Percentiles rank a stretch among this genome's conserved stretches.
phyloP scores from a whole-genome alignment of 495 filamentous ascomycete species.

The Neurospora tetraspora region DNA sequence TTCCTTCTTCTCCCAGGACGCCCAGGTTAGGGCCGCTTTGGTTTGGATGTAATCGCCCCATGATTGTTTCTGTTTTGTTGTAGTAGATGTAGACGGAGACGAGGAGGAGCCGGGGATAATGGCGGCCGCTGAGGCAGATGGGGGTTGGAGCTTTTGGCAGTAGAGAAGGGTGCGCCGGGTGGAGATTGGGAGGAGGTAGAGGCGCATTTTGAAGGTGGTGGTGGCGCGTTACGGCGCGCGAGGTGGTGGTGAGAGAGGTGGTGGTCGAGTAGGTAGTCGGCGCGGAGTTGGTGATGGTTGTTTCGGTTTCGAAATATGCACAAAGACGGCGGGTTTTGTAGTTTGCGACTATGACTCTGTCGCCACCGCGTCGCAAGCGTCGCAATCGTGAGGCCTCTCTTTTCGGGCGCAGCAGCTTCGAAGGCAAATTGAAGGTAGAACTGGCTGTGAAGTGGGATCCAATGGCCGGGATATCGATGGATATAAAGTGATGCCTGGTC shows the following conservation, averaged over 20 bases:
- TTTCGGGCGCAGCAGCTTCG: neutral
- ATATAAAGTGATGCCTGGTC: neutral
- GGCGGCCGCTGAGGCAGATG: slow-evolving; percentile 13
- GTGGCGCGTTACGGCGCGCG: neutral
- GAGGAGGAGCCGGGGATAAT: slow-evolving; percentile 60
- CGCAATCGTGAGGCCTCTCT: neutral
- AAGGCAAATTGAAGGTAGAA: neutral
- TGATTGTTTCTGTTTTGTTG: slow-evolving; percentile 38
- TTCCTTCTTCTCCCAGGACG: slow-evolving; percentile 74
- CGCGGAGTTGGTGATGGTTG: neutral
- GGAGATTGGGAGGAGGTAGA: slow-evolving; percentile 92
- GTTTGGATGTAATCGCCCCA: slow-evolving; percentile 52
- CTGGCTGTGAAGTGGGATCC: neutral
- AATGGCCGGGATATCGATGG: neutral
- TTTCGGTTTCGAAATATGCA: neutral
- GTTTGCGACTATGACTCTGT: neutral
- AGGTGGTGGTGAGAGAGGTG: neutral
- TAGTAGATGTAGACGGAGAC: slow-evolving; percentile 75
- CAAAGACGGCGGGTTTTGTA: neutral
- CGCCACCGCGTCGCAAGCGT: neutral
- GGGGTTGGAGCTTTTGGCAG: slow-evolving; percentile 58
- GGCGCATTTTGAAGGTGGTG: slow-evolving; percentile 54
- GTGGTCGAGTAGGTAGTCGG: neutral
- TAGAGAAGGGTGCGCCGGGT: slow-evolving; percentile 87
- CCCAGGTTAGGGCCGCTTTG: slow-evolving; percentile 67